These are phyloP conservation scores for Cerioporus squamosus DNA, from an alignment of 1,284 basidiomycete species.

Conservation along the genomic window DNA sequence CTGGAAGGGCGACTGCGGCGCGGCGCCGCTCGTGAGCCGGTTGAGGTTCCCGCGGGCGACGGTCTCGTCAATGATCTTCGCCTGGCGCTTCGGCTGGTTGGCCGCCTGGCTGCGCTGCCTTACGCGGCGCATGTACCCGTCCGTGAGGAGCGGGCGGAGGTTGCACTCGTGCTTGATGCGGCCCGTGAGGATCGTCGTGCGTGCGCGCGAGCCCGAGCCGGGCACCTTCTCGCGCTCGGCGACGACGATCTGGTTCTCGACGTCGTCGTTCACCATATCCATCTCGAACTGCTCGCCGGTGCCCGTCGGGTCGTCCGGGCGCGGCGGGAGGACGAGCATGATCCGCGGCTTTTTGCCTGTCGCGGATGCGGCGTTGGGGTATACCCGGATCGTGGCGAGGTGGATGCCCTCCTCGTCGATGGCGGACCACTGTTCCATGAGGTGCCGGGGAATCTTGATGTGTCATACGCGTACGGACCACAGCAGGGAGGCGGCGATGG, in stretches of 20 bases:
- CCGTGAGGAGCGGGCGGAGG: constrained; percentile 65
- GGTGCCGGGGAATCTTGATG: constrained; percentile 68
- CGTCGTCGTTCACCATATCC: constrained; percentile 76
- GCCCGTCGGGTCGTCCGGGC: constrained; percentile 44
- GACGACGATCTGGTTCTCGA: constrained; percentile 79
- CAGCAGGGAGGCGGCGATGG: neutral
- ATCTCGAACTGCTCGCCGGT: constrained; percentile 74
- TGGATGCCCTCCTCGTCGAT: constrained; percentile 67
- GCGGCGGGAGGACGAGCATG: constrained; percentile 67
- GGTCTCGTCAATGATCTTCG: too few species aligned
- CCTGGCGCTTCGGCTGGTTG: constrained; percentile 50
- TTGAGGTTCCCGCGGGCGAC: constrained; percentile 58
- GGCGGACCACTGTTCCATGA: constrained; percentile 73
- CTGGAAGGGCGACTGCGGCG: constrained; percentile 49
- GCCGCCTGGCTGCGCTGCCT: constrained; percentile 61
- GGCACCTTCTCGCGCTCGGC: constrained; percentile 75
- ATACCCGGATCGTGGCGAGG: constrained; percentile 77
- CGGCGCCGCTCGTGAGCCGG: constrained; percentile 49
- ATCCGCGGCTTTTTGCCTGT: constrained; percentile 60
- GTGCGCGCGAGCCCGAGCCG: constrained; percentile 54
- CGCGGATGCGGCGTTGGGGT: constrained; percentile 49
- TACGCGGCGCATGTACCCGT: constrained; percentile 67
- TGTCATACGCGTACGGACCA: too few species aligned
- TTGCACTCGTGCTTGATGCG: constrained; percentile 78
- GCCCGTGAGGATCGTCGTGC: constrained; percentile 76